Evolutionary conservation across 2,329 filamentous ascomycete genomes (phyloP), one percentile per base, ranked within the genome.

Genomic region (Didymella keratinophila): DNA sequence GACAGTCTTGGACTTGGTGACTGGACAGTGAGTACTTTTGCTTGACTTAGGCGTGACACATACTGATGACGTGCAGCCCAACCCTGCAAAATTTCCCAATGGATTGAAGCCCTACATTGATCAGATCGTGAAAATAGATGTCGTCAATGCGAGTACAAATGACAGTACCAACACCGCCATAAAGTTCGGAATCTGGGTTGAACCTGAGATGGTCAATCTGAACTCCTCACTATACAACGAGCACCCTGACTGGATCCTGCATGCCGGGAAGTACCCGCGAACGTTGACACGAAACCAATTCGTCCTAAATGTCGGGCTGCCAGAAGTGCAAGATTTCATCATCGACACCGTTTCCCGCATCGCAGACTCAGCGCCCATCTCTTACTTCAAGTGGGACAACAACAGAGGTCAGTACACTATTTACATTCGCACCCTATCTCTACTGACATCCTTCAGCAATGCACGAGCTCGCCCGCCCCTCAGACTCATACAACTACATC

Each of bases 381-480:
- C 76, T 10, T 89, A 89, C 60, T 81, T 89, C 60, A 89, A 89
- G 64, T 89, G 87, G 87, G 87, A 89, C 63, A 87, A 88, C 72
- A 89, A 89, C 73, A 79, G 87, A 5, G 86, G 82, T 49, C 42
- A 30, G 28, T 32, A 6, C 10, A 14, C 14, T 6, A 16, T 14
- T 10, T 18, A 18, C 16, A 8, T n/a, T 12, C 14, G 8, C 5
- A n/a, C 14, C 7, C 4, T 16, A n/a, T 2, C 41, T 2, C 21
- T 14, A 12, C 49, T 53, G 32, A 57, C 36, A 4, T 25, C 6
- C 8, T n/a, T 14, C 21, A 57, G 55, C 46, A 1, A 86, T 88
- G 43, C 85, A 89, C 67, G 86, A 89, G 71, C 81, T 80, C 44
- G 76, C 85, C 0, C 79, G 78, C 0, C 85, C 86, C 10, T 78